Conservation (phyloP, 805 yeast species). For the Metschnikowia koreensis region DNA sequence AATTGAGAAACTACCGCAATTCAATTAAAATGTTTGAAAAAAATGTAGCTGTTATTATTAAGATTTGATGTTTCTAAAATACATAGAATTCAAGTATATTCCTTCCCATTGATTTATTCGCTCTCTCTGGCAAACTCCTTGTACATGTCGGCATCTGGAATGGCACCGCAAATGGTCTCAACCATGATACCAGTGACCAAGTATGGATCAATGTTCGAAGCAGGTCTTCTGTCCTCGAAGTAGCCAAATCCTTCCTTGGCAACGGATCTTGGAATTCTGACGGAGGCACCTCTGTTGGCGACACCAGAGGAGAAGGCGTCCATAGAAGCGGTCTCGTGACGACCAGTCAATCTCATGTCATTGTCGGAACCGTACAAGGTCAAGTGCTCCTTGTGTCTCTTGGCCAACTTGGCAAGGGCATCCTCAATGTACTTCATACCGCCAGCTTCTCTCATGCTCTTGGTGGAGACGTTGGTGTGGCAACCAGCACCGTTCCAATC, state of each 20-base stretch:
- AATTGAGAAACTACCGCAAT: no score
- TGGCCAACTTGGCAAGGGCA: constrained; percentile 89
- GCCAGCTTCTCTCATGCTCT: constrained; percentile 87
- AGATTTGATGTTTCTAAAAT: constrained; percentile 3
- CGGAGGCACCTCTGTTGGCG: constrained; percentile 99
- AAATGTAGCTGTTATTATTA: constrained; percentile 1
- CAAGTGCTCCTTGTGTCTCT: constrained; percentile 96
- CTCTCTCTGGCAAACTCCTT: constrained; percentile 82
- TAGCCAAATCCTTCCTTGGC: constrained; percentile 97
- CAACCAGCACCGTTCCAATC: constrained; percentile 99
- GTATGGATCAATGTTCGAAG: constrained; percentile 98
- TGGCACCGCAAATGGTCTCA: constrained; percentile 93
- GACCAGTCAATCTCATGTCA: constrained; percentile 93
- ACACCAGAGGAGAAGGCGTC: constrained; percentile 92
- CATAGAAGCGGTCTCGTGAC: constrained; percentile 97
- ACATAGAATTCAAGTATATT: not conserved
- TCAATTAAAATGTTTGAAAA: no score
- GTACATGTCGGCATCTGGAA: constrained; percentile 92
- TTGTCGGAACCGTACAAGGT: constrained; percentile 93
- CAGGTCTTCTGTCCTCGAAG: constrained; percentile 99
- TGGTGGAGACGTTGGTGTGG: constrained; percentile 97
- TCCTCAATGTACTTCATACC: constrained; percentile 93
- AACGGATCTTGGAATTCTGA: constrained; percentile 98
- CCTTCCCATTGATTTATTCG: constrained; percentile 14
- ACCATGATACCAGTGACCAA: constrained; percentile 97